Evolutionary conservation across 2,329 filamentous ascomycete species (phyloP).

Genomic region (Aspergillus vadensis): DNA sequence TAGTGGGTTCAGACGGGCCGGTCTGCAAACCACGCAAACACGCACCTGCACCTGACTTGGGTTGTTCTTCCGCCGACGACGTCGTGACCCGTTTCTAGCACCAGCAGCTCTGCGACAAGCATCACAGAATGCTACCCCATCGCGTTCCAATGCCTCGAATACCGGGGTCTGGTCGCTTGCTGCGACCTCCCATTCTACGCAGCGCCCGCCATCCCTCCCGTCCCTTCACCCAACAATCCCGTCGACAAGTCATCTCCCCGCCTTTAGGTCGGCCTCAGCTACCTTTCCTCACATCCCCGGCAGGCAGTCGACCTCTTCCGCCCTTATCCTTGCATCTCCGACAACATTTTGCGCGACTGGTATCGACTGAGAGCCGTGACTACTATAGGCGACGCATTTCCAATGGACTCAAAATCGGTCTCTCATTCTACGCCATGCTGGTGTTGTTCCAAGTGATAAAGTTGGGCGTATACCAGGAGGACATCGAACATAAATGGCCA

Average conservation of each 20-base stretch:
- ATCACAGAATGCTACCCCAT: slow-evolving; percentile 35
- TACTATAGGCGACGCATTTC: slow-evolving; percentile 54
- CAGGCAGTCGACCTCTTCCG: slow-evolving; percentile 49
- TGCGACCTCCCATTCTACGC: slow-evolving; percentile 36
- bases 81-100: background rate
- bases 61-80: background rate
- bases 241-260: slow-evolving; percentile 54
- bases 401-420: slow-evolving; percentile 68
- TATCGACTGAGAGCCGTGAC: slow-evolving; percentile 71
- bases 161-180: slow-evolving; percentile 39
- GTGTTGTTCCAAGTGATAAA: slow-evolving; percentile 62
- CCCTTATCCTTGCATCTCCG: slow-evolving; percentile 56
- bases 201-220: slow-evolving; percentile 31
- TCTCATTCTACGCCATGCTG: slow-evolving; percentile 70
- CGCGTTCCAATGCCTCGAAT: slow-evolving; percentile 43
- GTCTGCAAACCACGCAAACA: background rate
- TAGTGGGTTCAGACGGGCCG: background rate
- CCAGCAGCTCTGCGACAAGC: slow-evolving; percentile 3
- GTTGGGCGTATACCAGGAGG: slow-evolving; percentile 71
- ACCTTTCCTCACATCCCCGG: slow-evolving; percentile 64
- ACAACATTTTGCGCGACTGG: slow-evolving; percentile 64
- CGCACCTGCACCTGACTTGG: background rate
- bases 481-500: slow-evolving; percentile 72
- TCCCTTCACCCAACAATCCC: slow-evolving; percentile 61
- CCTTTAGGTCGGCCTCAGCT: slow-evolving; percentile 61